Evolutionary conservation across 139 green algal species (phyloP).

Genomic region (Tetratostichococcus sp.): DNA sequence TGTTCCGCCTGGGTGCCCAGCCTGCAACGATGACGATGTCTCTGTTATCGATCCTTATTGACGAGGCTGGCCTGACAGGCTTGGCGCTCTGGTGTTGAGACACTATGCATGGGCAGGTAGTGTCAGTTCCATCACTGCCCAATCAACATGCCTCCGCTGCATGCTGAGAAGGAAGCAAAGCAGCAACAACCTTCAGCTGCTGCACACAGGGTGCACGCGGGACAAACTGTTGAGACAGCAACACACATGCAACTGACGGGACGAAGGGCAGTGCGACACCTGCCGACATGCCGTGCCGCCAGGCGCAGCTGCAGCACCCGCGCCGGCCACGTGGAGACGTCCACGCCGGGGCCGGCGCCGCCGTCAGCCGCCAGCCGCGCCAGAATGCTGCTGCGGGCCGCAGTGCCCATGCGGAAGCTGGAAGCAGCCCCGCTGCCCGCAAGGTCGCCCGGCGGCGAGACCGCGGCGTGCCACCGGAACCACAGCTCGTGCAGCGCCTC

Average conservation of each 20-base stretch:
- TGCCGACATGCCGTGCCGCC: constrained; percentile 38
- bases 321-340: not conserved
- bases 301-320: constrained; percentile 71
- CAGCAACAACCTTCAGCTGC: too few relatives aligned
- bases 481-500: constrained; percentile 69
- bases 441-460: too few relatives aligned
- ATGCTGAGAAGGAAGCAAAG: too few relatives aligned
- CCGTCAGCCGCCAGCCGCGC: constrained; percentile 18
- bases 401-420: not conserved
- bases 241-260: not conserved
- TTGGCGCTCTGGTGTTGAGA: too few relatives aligned
- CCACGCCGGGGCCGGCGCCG: constrained; percentile 1
- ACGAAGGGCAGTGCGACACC: not conserved
- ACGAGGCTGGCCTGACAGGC: too few relatives aligned
- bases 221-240: too few relatives aligned
- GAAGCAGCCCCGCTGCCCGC: too few relatives aligned
- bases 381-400: not conserved
- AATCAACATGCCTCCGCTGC: too few relatives aligned
- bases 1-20: not conserved
- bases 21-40: not conserved
- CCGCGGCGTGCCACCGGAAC: constrained; percentile 59
- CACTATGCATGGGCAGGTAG: too few relatives aligned
- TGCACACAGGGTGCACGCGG: too few relatives aligned
- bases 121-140: too few relatives aligned
- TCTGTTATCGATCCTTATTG: too few relatives aligned